These are phyloP conservation scores for Pseudocercospora cruenta DNA, from an alignment of 2,329 filamentous ascomycete species.

Conservation along the genomic window DNA sequence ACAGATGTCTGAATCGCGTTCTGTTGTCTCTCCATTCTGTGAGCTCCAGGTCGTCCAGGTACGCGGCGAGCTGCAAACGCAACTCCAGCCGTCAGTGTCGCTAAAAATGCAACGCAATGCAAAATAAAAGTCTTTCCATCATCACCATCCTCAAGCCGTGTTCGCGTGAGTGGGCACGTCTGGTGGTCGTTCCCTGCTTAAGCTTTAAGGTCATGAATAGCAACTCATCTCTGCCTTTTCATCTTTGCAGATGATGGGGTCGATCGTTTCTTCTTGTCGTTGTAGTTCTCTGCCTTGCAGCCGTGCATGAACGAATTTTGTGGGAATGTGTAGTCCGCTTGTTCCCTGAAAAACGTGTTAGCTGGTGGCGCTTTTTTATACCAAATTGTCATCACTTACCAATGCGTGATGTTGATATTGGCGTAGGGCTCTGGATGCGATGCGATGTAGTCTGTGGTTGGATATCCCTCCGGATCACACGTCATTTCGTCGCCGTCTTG, in stretches of 20 bases:
- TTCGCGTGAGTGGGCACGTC: conserved; percentile 11
- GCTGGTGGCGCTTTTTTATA: not conserved
- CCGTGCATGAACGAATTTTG: conserved; percentile 64
- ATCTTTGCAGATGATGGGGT: not conserved
- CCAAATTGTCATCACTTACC: conserved; percentile 50
- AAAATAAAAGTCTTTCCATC: not conserved
- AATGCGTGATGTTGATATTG: conserved; percentile 66
- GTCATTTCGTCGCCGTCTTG: conserved; percentile 60
- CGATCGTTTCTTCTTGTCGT: conserved; percentile 19
- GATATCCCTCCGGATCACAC: conserved; percentile 69
- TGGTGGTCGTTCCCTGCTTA: conserved; percentile 5
- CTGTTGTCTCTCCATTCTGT: conserved; percentile 4
- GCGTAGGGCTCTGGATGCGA: conserved; percentile 64
- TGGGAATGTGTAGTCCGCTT: conserved; percentile 62
- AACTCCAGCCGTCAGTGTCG: conserved; percentile 10
- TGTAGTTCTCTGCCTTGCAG: conserved; percentile 45
- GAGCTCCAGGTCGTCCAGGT: conserved; percentile 4
- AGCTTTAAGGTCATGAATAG: conserved; percentile 21
- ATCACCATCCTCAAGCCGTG: conserved; percentile 2
- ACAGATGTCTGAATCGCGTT: conserved; percentile 1
- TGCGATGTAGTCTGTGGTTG: conserved; percentile 69
- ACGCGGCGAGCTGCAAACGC: conserved; percentile 11
- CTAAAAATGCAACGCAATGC: conserved; percentile 7
- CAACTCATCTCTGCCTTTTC: conserved; percentile 10
- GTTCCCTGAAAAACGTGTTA: conserved; percentile 39